Conservation (phyloP, 1,284 basidiomycete species). For the Flammula alnicola region DNA sequence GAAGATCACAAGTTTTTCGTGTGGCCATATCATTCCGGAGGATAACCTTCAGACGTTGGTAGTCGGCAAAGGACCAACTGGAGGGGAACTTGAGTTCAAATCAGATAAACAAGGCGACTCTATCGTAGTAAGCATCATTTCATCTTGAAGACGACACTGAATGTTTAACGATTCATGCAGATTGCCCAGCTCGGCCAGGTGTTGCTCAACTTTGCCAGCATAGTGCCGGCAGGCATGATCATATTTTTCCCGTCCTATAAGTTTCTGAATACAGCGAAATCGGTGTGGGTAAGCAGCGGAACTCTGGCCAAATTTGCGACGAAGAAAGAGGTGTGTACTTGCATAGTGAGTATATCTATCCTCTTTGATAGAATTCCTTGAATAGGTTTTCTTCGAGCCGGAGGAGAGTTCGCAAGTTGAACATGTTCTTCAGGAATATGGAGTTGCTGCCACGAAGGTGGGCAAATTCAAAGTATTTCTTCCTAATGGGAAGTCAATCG, state of each 20-base stretch:
- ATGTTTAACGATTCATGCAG: conserved; percentile 40
- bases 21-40: conserved; percentile 90
- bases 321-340: conserved; percentile 69
- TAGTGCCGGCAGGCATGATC: conserved; percentile 89
- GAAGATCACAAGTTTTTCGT: conserved; percentile 81
- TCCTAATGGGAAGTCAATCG: not conserved
- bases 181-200: conserved; percentile 86
- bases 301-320: conserved; percentile 62
- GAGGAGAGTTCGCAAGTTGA: conserved; percentile 81
- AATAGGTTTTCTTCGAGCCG: conserved; percentile 89
- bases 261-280: conserved; percentile 75
- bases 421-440: conserved; percentile 76
- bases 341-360: too few species aligned
- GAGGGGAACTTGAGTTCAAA: conserved; percentile 83
- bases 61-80: conserved; percentile 78
- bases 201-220: conserved; percentile 76
- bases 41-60: conserved; percentile 83
- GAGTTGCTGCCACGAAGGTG: conserved; percentile 37
- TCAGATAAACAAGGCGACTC: conserved; percentile 78
- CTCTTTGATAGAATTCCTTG: conserved; percentile 6
- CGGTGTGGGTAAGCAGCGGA: conserved; percentile 69
- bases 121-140: conserved; percentile 53
- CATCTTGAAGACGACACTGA: conserved; percentile 1
- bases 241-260: conserved; percentile 95
- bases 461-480: not conserved